A percentile compares a stretch with the other conserved stretches of the same genome.
Conservation (phyloP, 331 rosid species). For the Malus hybrid region DNA sequence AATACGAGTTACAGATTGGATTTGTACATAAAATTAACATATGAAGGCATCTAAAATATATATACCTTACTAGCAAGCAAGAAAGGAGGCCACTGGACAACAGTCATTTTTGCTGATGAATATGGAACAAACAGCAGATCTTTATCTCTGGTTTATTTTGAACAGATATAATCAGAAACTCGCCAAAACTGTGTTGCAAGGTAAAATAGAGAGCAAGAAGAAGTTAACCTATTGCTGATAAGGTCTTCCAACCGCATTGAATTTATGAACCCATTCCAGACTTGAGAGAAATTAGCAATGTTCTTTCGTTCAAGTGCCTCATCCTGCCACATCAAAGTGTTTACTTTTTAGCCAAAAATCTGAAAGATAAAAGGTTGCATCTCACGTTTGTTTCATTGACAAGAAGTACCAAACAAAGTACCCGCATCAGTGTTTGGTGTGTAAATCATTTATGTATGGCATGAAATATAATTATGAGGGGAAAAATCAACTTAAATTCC, state of each 20-base stretch:
- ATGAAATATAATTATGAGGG: conserved; percentile 3
- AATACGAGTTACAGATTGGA: conserved; percentile 7
- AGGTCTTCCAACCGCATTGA: conserved; percentile 89
- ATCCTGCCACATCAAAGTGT: conserved; percentile 45
- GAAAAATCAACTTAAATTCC: conserved; percentile 14
- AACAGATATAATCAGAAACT: conserved; percentile 29
- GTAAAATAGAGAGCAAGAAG: not conserved
- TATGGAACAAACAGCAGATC: conserved; percentile 84
- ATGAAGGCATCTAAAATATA: conserved; percentile 19
- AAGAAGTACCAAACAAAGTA: not conserved
- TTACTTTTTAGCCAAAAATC: conserved; percentile 13
- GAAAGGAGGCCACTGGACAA: conserved; percentile 98
- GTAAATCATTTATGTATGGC: not conserved
- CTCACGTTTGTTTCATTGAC: not conserved
- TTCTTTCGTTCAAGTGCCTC: conserved; percentile 33
- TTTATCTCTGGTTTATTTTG: conserved; percentile 56
- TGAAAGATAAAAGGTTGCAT: not conserved
- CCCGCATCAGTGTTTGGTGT: not conserved
- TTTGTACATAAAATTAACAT: conserved; percentile 1
- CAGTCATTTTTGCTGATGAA: conserved; percentile 46
- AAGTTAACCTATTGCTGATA: conserved; percentile 56
- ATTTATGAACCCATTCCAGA: conserved; percentile 79
- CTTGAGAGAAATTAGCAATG: conserved; percentile 72
- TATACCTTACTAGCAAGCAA: conserved; percentile 89
- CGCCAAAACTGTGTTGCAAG: conserved; percentile 2